Evolutionary conservation across 1,139 yeast species (phyloP).

Genomic region (Magnusiomyces ingens): DNA sequence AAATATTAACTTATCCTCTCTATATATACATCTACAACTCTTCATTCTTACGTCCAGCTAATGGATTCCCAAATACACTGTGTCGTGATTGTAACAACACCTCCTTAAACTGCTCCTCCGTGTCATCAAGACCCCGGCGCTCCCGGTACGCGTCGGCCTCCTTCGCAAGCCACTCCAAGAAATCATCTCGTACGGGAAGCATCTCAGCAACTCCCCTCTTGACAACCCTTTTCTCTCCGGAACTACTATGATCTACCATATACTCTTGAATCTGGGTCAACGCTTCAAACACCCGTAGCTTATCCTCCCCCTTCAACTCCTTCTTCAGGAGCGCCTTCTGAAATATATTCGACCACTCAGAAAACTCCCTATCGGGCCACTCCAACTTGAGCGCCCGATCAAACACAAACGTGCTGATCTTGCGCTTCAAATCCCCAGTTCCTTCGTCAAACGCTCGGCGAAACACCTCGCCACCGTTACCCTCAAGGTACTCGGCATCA

Average conservation of each 20-base stretch:
- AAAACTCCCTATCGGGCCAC: slow-evolving; percentile 18
- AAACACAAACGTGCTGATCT: slow-evolving; percentile 13
- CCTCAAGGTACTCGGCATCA: slow-evolving; percentile 13
- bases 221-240: slow-evolving; percentile 7
- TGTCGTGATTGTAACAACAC: slow-evolving; percentile 47
- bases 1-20: too few relatives aligned
- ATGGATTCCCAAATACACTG: slow-evolving; percentile 70
- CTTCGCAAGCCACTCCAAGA: slow-evolving; percentile 58
- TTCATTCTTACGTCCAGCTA: slow-evolving; percentile 48
- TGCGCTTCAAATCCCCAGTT: slow-evolving; percentile 13
- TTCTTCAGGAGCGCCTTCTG: slow-evolving; percentile 16
- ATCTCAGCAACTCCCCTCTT: slow-evolving; percentile 9
- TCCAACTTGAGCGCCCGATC: slow-evolving; percentile 10
- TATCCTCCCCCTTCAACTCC: slow-evolving; percentile 11
- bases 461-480: slow-evolving; percentile 22
- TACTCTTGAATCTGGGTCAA: slow-evolving; percentile 25
- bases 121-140: neutral
- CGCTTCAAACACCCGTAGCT: slow-evolving; percentile 22
- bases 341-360: slow-evolving; percentile 19
- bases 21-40: too few relatives aligned
- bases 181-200: slow-evolving; percentile 23
- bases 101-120: neutral
- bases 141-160: slow-evolving; percentile 36
- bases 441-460: slow-evolving; percentile 16
- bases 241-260: neutral